Evolutionary conservation across 2,329 filamentous ascomycete species (phyloP), one percentile per base, ranked within the genome.

Genomic region (Pestalotiopsis sp.): DNA sequence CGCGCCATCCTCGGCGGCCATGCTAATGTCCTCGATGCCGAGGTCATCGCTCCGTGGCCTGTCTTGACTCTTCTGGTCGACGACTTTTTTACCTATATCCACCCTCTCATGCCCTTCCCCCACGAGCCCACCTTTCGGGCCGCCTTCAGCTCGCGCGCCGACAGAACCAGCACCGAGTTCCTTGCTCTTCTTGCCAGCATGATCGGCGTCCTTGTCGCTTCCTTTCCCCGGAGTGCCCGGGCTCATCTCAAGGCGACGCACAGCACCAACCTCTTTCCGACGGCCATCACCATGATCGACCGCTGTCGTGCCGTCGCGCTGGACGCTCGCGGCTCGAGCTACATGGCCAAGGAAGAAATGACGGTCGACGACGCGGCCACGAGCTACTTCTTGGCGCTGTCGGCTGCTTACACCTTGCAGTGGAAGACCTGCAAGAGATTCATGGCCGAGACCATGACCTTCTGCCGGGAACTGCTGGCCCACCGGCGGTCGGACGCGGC

Each of bases 1-100:
- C 77, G 87, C 31, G 81, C 87, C 70, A 83, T 85, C 13, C 85
- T 84, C 38, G 76, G 80, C 3, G 75, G 76, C 2, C 69, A 82
- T 17, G 80, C 80, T 14, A 74, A 75, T 36, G 76, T 80, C n/a
- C 76, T 89, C 14, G 87, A 88, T 69, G 88, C 90, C 62, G 92
- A 95, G 76, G 84, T 87, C 1, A 94, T 95, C 70, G 92, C 91
- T 56, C 90, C 92, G 0, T 84, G 91, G 78, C 86, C 88, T 7
- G 88, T 91, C 12, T 82, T 95, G 66, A 86, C 91, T 74, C 85
- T 91, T 2, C 84, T 94, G 17, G 87, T 95, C 68, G 91, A 94
- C 77, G 92, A 95, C 81, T 95, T 93, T 84, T 95, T 94, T 80
- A 93, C 91, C 20, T 94, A 94, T 77, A 91, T 94, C 66, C 91